Evolutionary conservation across 2,329 filamentous ascomycete species (phyloP), one percentile per base, ranked within the genome.

Genomic region (Xylariales sp.): DNA sequence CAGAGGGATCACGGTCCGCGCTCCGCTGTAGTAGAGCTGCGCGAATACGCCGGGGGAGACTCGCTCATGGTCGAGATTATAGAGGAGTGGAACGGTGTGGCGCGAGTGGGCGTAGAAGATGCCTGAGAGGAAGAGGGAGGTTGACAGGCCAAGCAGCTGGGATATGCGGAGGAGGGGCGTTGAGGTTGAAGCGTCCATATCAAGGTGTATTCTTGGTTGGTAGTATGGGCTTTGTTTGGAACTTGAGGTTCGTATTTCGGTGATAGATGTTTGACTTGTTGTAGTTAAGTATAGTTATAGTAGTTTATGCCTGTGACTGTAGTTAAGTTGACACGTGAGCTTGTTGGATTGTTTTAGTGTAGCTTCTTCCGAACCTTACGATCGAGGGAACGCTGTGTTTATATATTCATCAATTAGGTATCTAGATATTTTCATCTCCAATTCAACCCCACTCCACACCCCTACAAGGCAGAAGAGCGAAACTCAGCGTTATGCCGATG

Each of bases 81-180:
- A 20, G 2, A 37, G 14, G 1, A 43, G 6, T 3, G 40, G 40
- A 3, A 22, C 8, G n/a, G 27, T 7, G 2, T 38, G 15, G 40
- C 38, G 40, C 15, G 32, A 37, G 11, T 27, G 14, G 8, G 24
- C 27, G 15, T 38, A 43, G 34, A 32, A 38, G 25, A 38, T 28
- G 20, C 40, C 40, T 3, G 27, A 31, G 15, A 43, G 40, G 34
- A 43, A 43, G 25, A 38, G 25, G 4, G 40, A 32, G n/a, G 40
- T 37, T 1, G 33, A 14, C 8, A 43, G 20, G 15, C 21, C 25
- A 14, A 43, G 7, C 22, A 43, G 33, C 34, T 43, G 19, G 33
- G 40, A 20, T 9, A 22, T 37, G 5, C 18, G 33, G 25, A 43
- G 14, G 25, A 43, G 14, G 12, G 39, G 16, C 9, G 28, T 22